Evolutionary conservation across 75 land plant species (phyloP), one percentile per base, ranked within the genome.

Genomic region (Pinus albicaulis): DNA sequence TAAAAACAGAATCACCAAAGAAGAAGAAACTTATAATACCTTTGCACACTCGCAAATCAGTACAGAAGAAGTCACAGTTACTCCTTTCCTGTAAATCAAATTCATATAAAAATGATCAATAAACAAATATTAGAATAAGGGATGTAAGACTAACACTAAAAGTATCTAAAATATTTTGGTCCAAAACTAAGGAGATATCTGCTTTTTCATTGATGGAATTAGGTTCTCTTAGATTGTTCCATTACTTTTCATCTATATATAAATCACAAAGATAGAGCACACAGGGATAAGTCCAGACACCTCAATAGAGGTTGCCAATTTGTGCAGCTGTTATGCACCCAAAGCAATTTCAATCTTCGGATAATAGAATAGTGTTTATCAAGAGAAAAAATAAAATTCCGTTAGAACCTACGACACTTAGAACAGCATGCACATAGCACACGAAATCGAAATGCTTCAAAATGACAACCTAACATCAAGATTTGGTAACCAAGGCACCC

Each of bases 41-140:
- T 98, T 98, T 53, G 92, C 93, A 23, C 87, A 63, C 74, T 98
- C 99, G 73, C 99, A 98, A 60, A 86, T 78, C 53, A 98, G 80
- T 38, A 98, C 99, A 56, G 89, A 87, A 72, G 99, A 89, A 44
- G 96, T 95, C 65, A 95, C 95, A 70, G 92, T 98, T 65, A 98
- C 98, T 74, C 89, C 88, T 71, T 80, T 86, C 77, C 98, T 95
- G 93, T 41, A 77, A 81, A 20, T 53, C 57, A 72, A 72, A 72
- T 24, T 13, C 31, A 72, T 72, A 48, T 23, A 24, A 72, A 24
- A 72, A 72, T 25, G 23, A 55, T 26, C 28, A 72, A 68, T 68
- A 68, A 68, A 68, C 17, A n/a, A n/a, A 15, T 38, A 41, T 68
- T 68, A 79, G 70, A 55, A 71, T 1, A 73, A 75, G 68, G 26